phyloP scores from a whole-genome alignment of 441 rosid species.

The Adansonia gregorii region DNA sequence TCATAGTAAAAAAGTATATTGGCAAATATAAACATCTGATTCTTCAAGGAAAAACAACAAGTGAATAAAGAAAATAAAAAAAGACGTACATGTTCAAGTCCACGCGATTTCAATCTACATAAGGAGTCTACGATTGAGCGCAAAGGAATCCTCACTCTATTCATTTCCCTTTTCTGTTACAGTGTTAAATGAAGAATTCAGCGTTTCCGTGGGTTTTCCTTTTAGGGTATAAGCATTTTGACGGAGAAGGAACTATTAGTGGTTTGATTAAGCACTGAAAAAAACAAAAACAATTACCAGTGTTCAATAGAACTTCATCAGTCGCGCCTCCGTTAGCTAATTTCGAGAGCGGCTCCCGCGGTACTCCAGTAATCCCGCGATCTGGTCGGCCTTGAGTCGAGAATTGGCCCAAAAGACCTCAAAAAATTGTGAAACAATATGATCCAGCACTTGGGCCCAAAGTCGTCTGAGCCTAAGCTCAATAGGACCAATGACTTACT shows the following conservation, averaged over 20 bases:
- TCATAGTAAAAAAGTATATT: background rate
- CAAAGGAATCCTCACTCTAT: constrained; percentile 43
- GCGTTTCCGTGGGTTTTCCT: background rate
- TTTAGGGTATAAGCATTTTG: constrained; percentile 30
- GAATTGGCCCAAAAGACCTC: background rate
- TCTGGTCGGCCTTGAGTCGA: background rate
- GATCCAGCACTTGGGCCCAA: background rate
- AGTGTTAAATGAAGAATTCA: constrained; percentile 2
- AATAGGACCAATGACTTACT: background rate
- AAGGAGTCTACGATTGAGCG: constrained; percentile 39
- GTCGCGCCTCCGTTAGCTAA: background rate
- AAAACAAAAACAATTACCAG: background rate
- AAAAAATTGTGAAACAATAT: background rate
- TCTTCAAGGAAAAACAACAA: background rate
- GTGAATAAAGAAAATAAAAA: background rate
- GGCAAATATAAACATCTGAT: constrained; percentile 9
- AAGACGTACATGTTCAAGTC: constrained; percentile 33
- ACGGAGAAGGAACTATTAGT: constrained; percentile 7
- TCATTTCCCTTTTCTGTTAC: constrained; percentile 35
- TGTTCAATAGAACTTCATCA: background rate
- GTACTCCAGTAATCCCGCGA: background rate
- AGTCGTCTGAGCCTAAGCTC: background rate
- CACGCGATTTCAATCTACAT: constrained; percentile 34
- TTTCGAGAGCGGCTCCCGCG: background rate
- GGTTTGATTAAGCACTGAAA: background rate